Base-by-base conservation (phyloP, 768 basidiomycete genomes). In the Boletus huronensis region DNA sequence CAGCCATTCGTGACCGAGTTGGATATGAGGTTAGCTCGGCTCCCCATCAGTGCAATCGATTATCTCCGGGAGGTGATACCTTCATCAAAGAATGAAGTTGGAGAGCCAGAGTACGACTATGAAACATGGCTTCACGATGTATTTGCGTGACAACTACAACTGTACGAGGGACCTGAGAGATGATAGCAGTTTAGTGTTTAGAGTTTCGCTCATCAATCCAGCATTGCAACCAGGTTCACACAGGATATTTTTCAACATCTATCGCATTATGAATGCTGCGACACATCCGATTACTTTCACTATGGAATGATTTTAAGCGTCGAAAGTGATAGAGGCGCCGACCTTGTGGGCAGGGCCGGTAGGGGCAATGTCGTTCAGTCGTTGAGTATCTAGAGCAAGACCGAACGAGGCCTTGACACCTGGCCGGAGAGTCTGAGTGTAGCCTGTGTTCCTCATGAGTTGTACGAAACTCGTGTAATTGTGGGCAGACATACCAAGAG, bases 401-500 rank as follows among this genome's bases (percentile, higher is more conserved):
- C 96, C 95, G 72, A 98, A 94, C 47, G 88, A 81, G 44, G 89
- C 89, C 73, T 89, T 92, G 66, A 98, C 90, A 66, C 94, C 94
- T 48, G 92, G 92, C 61, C 93, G 90, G 69, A 99, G 89, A 36
- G 83, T 77, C 77, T 99, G 96, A 48, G 93, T 96, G 78, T 93
- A 94, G 62, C 88, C 87, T 88, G 57, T 11, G 23, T 56, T 61
- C 31, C 23, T 38, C 31, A 35, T 69, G 38, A 65, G 57, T 21
- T 21, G 53, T 9, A 48, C 31, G 47, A 43, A 48, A 45, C 42
- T 5, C 48, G 32, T 7, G 17, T 23, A 54, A 31, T 16, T 34
- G n/a, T 26, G 9, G 9, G 13, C 19, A 11, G 3, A 67, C 74
- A 58, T 69, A 91, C 83, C 87, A 61, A 96, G 85, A 65, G 83